These are phyloP conservation scores for Lophiostoma macrostomum DNA, from an alignment of 495 filamentous ascomycete genomes.

Conservation along the genomic window DNA sequence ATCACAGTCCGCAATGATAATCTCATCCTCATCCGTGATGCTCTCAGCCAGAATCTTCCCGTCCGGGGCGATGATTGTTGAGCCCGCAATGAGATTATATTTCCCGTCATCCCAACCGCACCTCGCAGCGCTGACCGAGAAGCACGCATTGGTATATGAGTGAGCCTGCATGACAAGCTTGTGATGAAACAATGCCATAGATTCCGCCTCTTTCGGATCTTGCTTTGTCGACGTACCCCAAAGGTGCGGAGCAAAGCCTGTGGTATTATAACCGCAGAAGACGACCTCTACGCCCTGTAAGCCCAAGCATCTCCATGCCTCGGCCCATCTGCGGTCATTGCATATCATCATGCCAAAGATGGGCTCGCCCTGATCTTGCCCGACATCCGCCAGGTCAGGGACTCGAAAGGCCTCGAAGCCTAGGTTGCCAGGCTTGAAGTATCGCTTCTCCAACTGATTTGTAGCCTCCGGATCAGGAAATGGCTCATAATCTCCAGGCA, in stretches of 20 bases:
- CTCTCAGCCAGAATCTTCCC: slow-evolving; percentile 48
- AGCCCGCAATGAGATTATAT: slow-evolving; percentile 48
- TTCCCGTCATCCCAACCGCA: slow-evolving; percentile 48
- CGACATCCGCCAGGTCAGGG: slow-evolving; percentile 40
- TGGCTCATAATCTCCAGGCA: slow-evolving; percentile 49
- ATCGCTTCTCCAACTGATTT: slow-evolving; percentile 52
- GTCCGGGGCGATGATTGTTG: slow-evolving; percentile 49
- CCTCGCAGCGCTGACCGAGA: slow-evolving; percentile 46
- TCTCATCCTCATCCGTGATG: slow-evolving; percentile 45
- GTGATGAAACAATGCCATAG: slow-evolving; percentile 47
- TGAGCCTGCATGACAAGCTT: slow-evolving; percentile 47
- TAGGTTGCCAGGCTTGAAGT: slow-evolving; percentile 48
- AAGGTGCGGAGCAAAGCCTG: slow-evolving; percentile 45
- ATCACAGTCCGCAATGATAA: slow-evolving; percentile 48
- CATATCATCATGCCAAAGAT: slow-evolving; percentile 53
- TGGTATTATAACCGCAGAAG: slow-evolving; percentile 50
- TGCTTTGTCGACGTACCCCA: slow-evolving; percentile 45
- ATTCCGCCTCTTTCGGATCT: slow-evolving; percentile 43
- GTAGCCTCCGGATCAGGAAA: slow-evolving; percentile 45
- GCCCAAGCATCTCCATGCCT: slow-evolving; percentile 47
- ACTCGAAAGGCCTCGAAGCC: slow-evolving; percentile 50
- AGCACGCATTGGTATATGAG: slow-evolving; percentile 49
- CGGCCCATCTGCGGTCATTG: slow-evolving; percentile 51
- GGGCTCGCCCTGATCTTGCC: slow-evolving; percentile 40
- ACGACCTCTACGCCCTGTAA: slow-evolving; percentile 51